Base-by-base conservation (phyloP, 805 yeast species). In the Candida ovalis region DNA sequence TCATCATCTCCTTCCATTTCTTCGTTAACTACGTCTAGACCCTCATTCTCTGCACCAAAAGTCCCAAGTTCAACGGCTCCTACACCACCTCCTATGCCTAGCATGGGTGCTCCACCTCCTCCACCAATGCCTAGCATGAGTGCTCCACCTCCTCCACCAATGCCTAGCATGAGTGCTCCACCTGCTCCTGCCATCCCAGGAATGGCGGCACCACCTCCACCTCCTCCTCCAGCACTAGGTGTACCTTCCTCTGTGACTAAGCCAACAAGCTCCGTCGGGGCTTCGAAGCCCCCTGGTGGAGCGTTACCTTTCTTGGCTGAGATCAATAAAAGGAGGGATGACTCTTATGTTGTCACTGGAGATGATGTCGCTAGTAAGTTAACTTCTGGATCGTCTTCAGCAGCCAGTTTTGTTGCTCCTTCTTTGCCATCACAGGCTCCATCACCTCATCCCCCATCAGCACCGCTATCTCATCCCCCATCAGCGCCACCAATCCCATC, bases 251-350 rank as follows among this genome's bases (percentile, higher is more conserved):
- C 54, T 13, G 50, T 58, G 7, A 47, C 53, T 27, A 49, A 51
- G 28, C 36, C 55, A 18, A 45, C 60, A 3, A 56, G 68, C 2
- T 59, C 67, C 7, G 49, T 57, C 4, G 56, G 63, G 28, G 9
- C 28, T 25, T 7, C 28, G 6, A 10, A 6, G 6, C 28, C 28
- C 6, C 56, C 71, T 6, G 67, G 65, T 27, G 80, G 79, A 1
- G 76, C 72, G 0, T 60, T 80, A 22, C 86, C 87, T 6, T 81
- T 81, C 55, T 68, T 81, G 43, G 81, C 81, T 0, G 78, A 80
- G 49, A 81, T 81, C 43, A 78, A 80, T 51, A 72, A 75, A 36
- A 78, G 76, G 59, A 69, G 85, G 61, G 72, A 75, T 52, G 81
- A 81, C 19, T 50, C 74, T 0, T 60, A 69, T 59, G 82, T 78